phyloP scores from a whole-genome alignment of 495 filamentous ascomycete species.

The Aspergillus steynii region DNA sequence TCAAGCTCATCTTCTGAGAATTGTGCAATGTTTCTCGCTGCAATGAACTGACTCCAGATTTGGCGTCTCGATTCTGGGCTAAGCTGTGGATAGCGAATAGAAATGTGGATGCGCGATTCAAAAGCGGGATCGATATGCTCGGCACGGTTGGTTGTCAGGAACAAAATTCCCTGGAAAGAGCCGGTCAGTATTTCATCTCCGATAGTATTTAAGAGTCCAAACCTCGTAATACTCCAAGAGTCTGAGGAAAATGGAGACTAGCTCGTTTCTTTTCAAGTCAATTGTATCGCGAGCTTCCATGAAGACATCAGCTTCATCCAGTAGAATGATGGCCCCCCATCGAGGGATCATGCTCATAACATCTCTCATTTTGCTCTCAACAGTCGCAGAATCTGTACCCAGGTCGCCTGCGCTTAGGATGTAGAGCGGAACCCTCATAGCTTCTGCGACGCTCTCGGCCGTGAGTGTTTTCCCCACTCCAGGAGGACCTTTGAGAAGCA shows the following conservation, averaged over 20 bases:
- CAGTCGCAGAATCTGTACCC: slow-evolving; percentile 45
- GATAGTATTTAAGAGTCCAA: too few relatives aligned
- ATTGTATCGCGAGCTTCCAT: slow-evolving; percentile 36
- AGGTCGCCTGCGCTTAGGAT: slow-evolving; percentile 56
- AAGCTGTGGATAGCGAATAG: slow-evolving; percentile 46
- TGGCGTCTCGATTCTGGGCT: slow-evolving; percentile 26
- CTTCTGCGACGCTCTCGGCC: slow-evolving; percentile 37
- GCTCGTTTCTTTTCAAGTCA: slow-evolving; percentile 40
- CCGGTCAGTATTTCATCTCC: too few relatives aligned
- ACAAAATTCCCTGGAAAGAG: slow-evolving; percentile 50
- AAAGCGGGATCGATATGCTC: slow-evolving; percentile 52
- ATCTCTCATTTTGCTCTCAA: slow-evolving; percentile 50
- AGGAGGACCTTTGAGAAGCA: slow-evolving; percentile 40
- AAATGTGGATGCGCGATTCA: slow-evolving; percentile 52
- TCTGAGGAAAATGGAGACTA: slow-evolving; percentile 52
- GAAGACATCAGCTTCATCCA: slow-evolving; percentile 52
- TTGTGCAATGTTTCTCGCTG: not conserved
- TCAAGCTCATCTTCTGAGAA: slow-evolving; percentile 30
- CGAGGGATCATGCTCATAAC: slow-evolving; percentile 49
- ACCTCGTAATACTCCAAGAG: slow-evolving; percentile 53
- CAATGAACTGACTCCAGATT: slow-evolving; percentile 33
- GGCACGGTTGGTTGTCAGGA: slow-evolving; percentile 58
- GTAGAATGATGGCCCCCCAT: slow-evolving; percentile 48
- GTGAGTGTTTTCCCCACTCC: slow-evolving; percentile 47
- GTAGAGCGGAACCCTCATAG: slow-evolving; percentile 32